Conservation (phyloP, 2,329 filamentous ascomycete species). For the Xylariaceae sp. region DNA sequence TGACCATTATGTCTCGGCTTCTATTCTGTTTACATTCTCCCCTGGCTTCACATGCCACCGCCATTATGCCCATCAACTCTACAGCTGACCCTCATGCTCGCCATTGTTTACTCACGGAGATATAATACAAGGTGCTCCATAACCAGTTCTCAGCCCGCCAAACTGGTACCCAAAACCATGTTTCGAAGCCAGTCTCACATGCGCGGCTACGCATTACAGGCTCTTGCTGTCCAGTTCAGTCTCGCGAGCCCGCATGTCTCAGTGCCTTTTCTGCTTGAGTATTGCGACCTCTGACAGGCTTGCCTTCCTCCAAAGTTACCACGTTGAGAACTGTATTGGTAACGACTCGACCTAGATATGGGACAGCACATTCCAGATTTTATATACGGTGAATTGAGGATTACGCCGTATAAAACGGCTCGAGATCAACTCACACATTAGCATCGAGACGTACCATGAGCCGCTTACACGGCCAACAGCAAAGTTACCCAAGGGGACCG, state of each 20-base stretch:
- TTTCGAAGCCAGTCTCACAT: background rate
- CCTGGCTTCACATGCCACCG: background rate
- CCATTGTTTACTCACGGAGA: background rate
- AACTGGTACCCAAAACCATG: background rate
- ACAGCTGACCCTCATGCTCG: background rate
- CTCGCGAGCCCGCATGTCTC: background rate
- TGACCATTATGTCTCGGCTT: background rate
- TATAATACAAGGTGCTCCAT: no score
- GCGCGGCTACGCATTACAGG: background rate
- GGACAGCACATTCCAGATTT: conserved; percentile 8
- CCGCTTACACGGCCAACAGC: conserved; percentile 4
- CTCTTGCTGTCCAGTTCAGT: background rate
- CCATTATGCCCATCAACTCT: background rate
- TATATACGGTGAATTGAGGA: background rate
- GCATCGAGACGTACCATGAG: conserved; percentile 3
- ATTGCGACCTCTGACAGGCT: background rate
- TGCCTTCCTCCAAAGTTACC: background rate
- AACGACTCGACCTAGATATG: background rate
- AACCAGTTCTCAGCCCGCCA: background rate
- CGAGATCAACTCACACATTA: background rate
- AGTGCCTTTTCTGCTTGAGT: background rate
- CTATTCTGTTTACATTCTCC: conserved; percentile 5
- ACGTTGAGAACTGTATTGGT: background rate
- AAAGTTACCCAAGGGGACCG: background rate
- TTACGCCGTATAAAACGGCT: background rate